Percentiles rank a stretch among this genome's conserved stretches.
Evolutionary conservation across 768 basidiomycete genomes (phyloP).

Genomic region (Pleurotus platypus): DNA sequence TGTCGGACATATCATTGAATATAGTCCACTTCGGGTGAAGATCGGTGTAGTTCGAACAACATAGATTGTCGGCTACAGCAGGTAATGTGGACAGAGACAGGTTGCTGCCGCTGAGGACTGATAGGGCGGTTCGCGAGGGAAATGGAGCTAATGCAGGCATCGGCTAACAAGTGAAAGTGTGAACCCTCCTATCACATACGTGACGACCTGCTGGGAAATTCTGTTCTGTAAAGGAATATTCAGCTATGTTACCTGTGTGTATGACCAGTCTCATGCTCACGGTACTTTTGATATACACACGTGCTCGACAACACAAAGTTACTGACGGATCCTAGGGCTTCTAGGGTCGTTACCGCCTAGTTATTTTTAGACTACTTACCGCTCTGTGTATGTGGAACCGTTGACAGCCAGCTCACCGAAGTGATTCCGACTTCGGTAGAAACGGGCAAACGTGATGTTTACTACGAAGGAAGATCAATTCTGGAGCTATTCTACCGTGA

Average conservation of each 20-base stretch:
- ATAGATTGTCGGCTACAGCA: conserved; percentile 2
- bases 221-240: neutral
- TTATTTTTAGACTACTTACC: conserved; percentile 4
- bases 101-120: neutral
- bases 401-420: neutral
- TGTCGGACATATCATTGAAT: neutral
- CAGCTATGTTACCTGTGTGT: neutral
- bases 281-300: neutral
- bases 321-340: neutral
- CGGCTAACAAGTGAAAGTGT: neutral
- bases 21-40: conserved; percentile 4
- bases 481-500: conserved; percentile 3
- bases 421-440: conserved; percentile 8
- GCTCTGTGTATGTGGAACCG: neutral
- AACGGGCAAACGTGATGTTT: neutral
- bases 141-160: neutral
- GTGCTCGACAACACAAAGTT: neutral
- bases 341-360: conserved; percentile 1
- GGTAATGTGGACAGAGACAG: neutral
- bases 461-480: neutral
- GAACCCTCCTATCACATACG: neutral
- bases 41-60: neutral
- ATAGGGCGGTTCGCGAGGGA: neutral
- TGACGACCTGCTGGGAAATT: neutral
- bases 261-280: neutral